Percentiles rank a stretch among this genome's conserved stretches.
These are phyloP conservation scores for Bolboschoenus planiculmis DNA, from an alignment of 176 grass and related monocot species.

Conservation along the genomic window DNA sequence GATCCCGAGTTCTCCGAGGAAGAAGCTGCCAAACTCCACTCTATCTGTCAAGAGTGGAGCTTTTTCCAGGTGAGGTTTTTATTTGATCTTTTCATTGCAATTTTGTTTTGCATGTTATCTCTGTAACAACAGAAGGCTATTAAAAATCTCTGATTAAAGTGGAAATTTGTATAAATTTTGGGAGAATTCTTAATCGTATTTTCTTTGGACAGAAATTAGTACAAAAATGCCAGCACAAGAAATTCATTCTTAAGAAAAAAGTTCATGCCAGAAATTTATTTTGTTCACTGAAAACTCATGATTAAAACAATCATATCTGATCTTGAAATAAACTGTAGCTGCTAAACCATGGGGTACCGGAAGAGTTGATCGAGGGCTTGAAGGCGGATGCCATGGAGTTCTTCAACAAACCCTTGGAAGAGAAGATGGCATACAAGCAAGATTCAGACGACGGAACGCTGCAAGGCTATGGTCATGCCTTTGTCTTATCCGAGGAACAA, in stretches of 20 bases:
- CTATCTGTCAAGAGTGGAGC: constrained; percentile 40
- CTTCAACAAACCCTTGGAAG: constrained; percentile 31
- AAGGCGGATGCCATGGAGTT: constrained; percentile 21
- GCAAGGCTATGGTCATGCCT: constrained; percentile 47
- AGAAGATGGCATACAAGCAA: constrained; percentile 34
- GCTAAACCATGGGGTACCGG: constrained; percentile 37
- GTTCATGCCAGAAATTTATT: too few species aligned
- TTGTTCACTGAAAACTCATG: neutral
- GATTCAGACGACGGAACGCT: constrained; percentile 13
- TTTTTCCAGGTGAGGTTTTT: constrained; percentile 39
- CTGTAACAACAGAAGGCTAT: too few species aligned
- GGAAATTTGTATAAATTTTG: too few species aligned
- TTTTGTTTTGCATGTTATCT: too few species aligned
- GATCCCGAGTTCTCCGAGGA: neutral
- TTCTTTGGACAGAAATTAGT: too few species aligned
- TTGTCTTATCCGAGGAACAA: constrained; percentile 31
- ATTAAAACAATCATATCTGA: neutral
- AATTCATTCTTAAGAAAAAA: too few species aligned
- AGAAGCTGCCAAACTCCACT: constrained; percentile 29
- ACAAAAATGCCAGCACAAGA: too few species aligned
- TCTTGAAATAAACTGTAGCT: constrained; percentile 6
- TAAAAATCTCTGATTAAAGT: too few species aligned
- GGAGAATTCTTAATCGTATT: too few species aligned
- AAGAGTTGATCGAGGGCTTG: constrained; percentile 31
- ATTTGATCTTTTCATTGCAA: neutral